Base-by-base conservation (phyloP, 2,329 filamentous ascomycete species). In the Plenodomus lindquistii region DNA sequence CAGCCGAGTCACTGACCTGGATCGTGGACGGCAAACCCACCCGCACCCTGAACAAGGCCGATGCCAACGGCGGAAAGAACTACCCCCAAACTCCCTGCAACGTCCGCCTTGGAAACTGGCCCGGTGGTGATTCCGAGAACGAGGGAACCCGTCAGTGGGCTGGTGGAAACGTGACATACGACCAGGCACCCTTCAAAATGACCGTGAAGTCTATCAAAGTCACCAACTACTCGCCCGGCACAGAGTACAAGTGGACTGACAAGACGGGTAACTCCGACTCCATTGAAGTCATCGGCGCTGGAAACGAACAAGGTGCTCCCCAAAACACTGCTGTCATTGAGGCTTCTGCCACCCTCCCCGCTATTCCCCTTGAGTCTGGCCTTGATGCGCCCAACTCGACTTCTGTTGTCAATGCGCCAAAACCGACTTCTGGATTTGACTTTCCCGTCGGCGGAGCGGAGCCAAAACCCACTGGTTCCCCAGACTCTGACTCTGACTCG, bases 61-160 rank as follows among this genome's bases (percentile, higher is more conserved):
- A 87, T 42, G 72, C 77, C 47, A 75, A 80, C 39, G 80, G 80
- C 57, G 84, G 84, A 11, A 69, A 80, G 41, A 81, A 81, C 66
- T 92, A 83, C 69, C 89, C 89, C 0, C 89, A 93, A 67, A 91
- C 88, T 0, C 89, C 89, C 1, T 87, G 88, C 85, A 82, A 83
- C 36, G 62, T 73, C 19, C 67, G 65, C 51, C 65, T 79, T 18
- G 75, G 75, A 40, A 75, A 73, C 66, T 78, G 76, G 76, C 73
- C 75, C 27, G 77, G 75, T 43, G 81, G 80, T 57, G 73, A 76
- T 44, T 69, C 73, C 4, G 69, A 73, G 46, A 69, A 76, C 31
- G 70, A 78, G n/a, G 85, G 86, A 40, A 87, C 84, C 19, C 79
- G 86, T 48, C 67, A 82, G 45, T 89, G 86, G 87, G 85, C 86